Conservation (phyloP, 2,329 filamentous ascomycete species). For the Venturia nashicola region DNA sequence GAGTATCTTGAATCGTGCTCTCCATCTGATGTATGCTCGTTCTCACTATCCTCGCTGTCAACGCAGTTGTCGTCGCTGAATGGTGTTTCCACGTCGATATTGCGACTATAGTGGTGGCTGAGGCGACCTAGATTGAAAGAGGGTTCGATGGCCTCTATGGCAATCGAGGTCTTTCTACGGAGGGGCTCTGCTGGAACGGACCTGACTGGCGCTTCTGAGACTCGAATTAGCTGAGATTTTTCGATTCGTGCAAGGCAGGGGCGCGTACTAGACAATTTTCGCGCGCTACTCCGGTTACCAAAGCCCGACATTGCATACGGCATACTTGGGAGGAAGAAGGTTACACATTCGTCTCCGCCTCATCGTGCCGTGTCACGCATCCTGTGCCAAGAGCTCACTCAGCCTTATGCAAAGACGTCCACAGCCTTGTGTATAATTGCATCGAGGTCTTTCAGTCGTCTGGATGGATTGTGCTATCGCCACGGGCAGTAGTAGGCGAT, state of each 20-base stretch:
- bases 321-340: not conserved
- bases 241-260: not conserved
- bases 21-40: not conserved
- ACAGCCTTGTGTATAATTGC: not conserved
- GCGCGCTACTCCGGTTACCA: not conserved
- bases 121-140: not conserved
- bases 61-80: not conserved
- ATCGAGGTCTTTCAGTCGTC: not conserved
- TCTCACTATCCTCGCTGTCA: not conserved
- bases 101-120: not conserved
- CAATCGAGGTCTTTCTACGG: not conserved
- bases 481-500: not conserved
- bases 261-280: not conserved
- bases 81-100: not conserved
- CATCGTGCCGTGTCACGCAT: not conserved
- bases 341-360: not conserved
- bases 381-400: not conserved
- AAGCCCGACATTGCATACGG: not conserved
- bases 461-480: not conserved
- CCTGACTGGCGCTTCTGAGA: not conserved
- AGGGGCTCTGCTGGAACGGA: not conserved
- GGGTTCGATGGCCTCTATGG: not conserved
- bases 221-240: not conserved
- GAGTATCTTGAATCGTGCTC: not conserved
- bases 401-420: not conserved